Evolutionary conservation across 495 filamentous ascomycete genomes (phyloP).

Genomic region (Aspergillus homomorphus): DNA sequence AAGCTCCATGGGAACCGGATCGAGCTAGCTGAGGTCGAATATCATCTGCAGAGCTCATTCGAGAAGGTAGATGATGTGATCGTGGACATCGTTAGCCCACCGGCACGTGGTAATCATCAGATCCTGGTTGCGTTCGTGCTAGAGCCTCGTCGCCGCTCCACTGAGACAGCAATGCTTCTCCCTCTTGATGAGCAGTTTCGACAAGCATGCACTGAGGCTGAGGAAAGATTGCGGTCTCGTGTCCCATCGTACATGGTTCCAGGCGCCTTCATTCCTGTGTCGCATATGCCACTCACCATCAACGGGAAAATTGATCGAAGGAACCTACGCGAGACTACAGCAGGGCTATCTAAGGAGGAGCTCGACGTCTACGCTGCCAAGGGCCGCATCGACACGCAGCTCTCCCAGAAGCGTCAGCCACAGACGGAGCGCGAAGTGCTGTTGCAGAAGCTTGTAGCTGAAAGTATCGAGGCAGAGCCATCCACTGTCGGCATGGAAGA

Average conservation of each 20-base stretch:
- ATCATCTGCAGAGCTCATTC: constrained; percentile 13
- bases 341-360: not conserved
- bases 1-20: constrained; percentile 17
- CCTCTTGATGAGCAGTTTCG: too few relatives aligned
- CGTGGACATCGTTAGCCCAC: not conserved
- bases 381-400: too few relatives aligned
- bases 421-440: not conserved
- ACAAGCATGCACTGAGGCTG: not conserved
- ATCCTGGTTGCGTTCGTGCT: not conserved
- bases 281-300: constrained; percentile 10
- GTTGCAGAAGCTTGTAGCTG: constrained; percentile 10
- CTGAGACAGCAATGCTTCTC: constrained; percentile 1
- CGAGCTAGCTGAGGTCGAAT: constrained; percentile 36
- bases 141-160: not conserved
- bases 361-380: not conserved
- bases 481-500: constrained; percentile 19
- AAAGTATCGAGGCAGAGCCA: not conserved
- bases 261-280: constrained; percentile 3
- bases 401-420: not conserved
- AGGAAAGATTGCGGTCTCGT: not conserved
- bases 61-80: not conserved
- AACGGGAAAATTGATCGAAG: constrained; percentile 16
- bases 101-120: not conserved
- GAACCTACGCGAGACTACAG: not conserved
- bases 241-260: constrained; percentile 16